Base-by-base conservation (phyloP, 2,329 filamentous ascomycete species). In the Ophiostoma tasmaniense region DNA sequence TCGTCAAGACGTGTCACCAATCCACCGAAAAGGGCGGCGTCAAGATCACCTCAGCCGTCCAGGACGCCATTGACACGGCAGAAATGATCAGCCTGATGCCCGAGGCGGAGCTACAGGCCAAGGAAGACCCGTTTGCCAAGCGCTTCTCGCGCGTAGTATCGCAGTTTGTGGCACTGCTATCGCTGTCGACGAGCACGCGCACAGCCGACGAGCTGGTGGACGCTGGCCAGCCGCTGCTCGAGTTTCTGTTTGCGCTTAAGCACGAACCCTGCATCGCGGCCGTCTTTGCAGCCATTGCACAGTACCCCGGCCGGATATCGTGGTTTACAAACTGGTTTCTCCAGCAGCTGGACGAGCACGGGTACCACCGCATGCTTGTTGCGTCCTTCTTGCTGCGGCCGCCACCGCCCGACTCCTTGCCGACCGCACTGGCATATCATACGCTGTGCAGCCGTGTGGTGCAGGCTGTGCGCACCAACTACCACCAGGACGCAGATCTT, bases 21-120 rank as follows among this genome's bases (percentile, higher is more conserved):
- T 20, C 30, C 28, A 62, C 59, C 59, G 37, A 62, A 17, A 88
- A 95, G 77, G 59, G 17, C 30, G 59, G 17, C 59, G 30, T 35
- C 3, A 33, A 64, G 33, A 37, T 22, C 30, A 64, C 33, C 17
- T 20, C 11, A 3, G 33, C 30, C 11, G 30, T 14, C 5, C 14
- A 35, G 30, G 61, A 64, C 8, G 61, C 20, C 30, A 13, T 22
- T 8, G 30, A 37, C 33, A 22, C 55, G 25, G 55, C 55, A 5
- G 55, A 61, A 7, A 17, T 30, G 22, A 61, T 28, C 55, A 30
- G 20, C 33, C 33, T 33, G 2, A 62, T 64, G 10, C 61, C 61
- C 7, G 33, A 22, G 61, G 39, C 33, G 30, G 59, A 17, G 13
- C 8, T 17, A 17, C 6, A 35, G 17, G 33, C 20, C 8, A 13